Conservation (phyloP, 2,329 filamentous ascomycete genomes). For the Fusarium mundagurra region DNA sequence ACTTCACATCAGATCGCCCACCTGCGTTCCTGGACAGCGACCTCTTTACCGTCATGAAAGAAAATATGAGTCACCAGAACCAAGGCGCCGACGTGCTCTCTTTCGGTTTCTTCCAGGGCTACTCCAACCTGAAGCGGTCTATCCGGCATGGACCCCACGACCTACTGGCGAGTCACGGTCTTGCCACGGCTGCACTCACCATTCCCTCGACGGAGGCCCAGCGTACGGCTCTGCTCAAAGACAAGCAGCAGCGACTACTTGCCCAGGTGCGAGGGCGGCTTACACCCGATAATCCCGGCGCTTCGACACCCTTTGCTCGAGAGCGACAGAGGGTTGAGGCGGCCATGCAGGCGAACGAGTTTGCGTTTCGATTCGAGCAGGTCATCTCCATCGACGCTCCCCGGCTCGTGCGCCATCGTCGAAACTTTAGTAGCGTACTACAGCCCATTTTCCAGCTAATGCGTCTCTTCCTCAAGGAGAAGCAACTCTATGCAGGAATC, state of each 20-base stretch:
- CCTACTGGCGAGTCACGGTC: not conserved
- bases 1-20: not conserved
- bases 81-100: not conserved
- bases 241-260: not conserved
- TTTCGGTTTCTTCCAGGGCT: not conserved
- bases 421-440: too few species aligned
- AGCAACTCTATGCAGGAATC: too few species aligned
- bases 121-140: not conserved
- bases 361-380: too few species aligned
- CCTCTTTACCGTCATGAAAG: not conserved
- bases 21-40: not conserved
- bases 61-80: not conserved
- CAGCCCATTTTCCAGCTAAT: too few species aligned
- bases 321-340: too few species aligned
- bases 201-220: not conserved
- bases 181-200: not conserved
- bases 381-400: too few species aligned
- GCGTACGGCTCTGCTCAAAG: not conserved
- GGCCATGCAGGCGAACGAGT: too few species aligned
- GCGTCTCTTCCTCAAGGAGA: too few species aligned
- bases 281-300: too few species aligned
- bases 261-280: not conserved
- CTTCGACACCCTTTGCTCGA: too few species aligned
- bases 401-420: too few species aligned
- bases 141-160: not conserved